Base-by-base conservation (phyloP, 495 filamentous ascomycete species). In the Opeltia flavorubescens region DNA sequence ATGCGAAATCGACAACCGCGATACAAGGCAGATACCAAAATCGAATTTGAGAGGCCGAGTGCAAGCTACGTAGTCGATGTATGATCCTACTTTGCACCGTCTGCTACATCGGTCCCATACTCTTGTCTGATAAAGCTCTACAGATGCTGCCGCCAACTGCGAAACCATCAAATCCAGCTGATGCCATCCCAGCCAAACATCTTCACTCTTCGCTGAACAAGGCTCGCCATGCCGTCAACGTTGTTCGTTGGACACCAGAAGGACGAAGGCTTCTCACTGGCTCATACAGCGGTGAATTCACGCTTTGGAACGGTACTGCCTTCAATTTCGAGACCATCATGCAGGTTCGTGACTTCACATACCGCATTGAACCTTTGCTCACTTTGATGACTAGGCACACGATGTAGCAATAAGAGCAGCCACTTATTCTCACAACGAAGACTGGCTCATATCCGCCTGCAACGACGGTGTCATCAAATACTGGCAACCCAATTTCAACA, bases 261-360 rank as follows among this genome's bases (percentile, higher is more conserved):
- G 91, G 91, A 30, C 77, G 91, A 50, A 71, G 91, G 50, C 64
- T 98, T 38, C 71, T 98, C 56, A 96, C 91, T 0, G 91, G 85
- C 18, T 89, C 86, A 1, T 89, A 86, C 59, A 96, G 89, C 56
- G 91, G 91, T 47, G 91, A 98, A 61, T 98, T 98, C 55, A 98
- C 93, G 40, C 66, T 98, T 3, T 98, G 91, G 91, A 98, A 98
- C 61, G 91, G 91, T 48, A 95, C 86, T 39, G 91, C 86, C 1
- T 98, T 98, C 70, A 98, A 98, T 60, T 98, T 98, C 56, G 91
- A 98, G 67, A 98, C 91, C 1, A 95, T 95, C 31, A 93, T 94
- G 84, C 88, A 94, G 63, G 75, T 77, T 52, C 31, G 70, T 66
- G n/a, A n/a, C 38, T 17, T 7, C 12, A 21, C 38, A 21, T 25